phyloP scores from a whole-genome alignment of 495 filamentous ascomycete species.

The Penicillium cinerascens region DNA sequence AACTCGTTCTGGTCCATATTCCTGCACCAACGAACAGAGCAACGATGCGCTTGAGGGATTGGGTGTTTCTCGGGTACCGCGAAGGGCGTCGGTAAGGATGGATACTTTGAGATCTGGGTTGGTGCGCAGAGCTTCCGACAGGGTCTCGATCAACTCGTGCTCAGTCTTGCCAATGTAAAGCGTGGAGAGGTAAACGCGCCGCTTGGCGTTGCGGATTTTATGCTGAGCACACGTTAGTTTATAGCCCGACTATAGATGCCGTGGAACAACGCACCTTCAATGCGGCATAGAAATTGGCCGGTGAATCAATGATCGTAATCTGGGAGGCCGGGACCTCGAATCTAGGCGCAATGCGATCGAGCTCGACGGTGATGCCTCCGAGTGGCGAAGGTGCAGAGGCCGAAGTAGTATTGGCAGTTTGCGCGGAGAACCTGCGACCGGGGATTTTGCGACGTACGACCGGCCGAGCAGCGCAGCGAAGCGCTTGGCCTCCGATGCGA shows the following conservation, averaged over 20 bases:
- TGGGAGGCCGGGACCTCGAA: conserved; percentile 82
- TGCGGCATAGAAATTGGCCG: conserved; percentile 79
- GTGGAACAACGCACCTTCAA: conserved; percentile 60
- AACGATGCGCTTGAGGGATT: conserved; percentile 87
- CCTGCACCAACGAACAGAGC: conserved; percentile 70
- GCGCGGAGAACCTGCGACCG: conserved; percentile 42
- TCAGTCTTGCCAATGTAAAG: conserved; percentile 96
- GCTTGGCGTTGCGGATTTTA: conserved; percentile 76
- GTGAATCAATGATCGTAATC: conserved; percentile 73
- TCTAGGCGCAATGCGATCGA: conserved; percentile 84
- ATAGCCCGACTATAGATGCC: not conserved
- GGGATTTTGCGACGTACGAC: conserved; percentile 29
- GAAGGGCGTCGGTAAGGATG: conserved; percentile 87
- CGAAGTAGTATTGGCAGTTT: conserved; percentile 23
- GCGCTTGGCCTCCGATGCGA: conserved; percentile 38
- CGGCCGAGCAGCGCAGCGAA: conserved; percentile 35
- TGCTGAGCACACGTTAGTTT: conserved; percentile 41
- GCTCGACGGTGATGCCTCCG: conserved; percentile 65
- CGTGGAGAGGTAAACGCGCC: conserved; percentile 85
- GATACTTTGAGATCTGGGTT: conserved; percentile 80
- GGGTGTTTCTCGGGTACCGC: conserved; percentile 88
- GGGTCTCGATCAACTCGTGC: conserved; percentile 76
- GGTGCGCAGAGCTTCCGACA: conserved; percentile 72
- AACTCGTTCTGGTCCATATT: conserved; percentile 83
- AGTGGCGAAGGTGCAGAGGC: conserved; percentile 37